These are phyloP conservation scores for Chrysophaeum taylorii DNA, from an alignment of 352 stramenopile species.

Conservation along the genomic window DNA sequence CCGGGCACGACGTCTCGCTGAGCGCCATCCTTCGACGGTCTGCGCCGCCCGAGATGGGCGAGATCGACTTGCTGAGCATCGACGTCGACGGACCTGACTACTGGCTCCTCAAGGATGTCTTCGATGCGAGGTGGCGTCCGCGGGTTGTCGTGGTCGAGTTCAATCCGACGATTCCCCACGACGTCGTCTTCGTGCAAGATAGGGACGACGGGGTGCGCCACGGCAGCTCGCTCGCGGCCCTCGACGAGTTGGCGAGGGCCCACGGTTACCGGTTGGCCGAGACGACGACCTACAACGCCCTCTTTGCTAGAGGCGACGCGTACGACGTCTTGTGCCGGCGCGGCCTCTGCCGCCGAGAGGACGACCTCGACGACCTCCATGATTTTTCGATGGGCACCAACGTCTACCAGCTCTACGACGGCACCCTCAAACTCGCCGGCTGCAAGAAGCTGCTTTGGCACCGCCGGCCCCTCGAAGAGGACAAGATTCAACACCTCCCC, in stretches of 20 bases:
- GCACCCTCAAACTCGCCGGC: slow-evolving; percentile 54
- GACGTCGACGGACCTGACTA: slow-evolving; percentile 65
- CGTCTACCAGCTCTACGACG: slow-evolving; percentile 69
- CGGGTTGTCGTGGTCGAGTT: slow-evolving; percentile 62
- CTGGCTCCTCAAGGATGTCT: slow-evolving; percentile 49
- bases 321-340: slow-evolving; percentile 22
- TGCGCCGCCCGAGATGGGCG: slow-evolving; percentile 14
- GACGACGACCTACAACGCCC: slow-evolving; percentile 61
- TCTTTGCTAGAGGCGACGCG: slow-evolving; percentile 42
- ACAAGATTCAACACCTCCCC: slow-evolving; percentile 41
- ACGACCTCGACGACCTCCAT: slow-evolving; percentile 52
- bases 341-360: slow-evolving; percentile 40
- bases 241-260: slow-evolving; percentile 48
- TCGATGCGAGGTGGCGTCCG: slow-evolving; percentile 31
- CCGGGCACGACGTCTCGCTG: slow-evolving; percentile 33
- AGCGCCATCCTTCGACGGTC: slow-evolving; percentile 27
- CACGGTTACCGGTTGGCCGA: slow-evolving; percentile 51
- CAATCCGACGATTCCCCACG: slow-evolving; percentile 63
- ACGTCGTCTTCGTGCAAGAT: slow-evolving; percentile 58
- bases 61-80: slow-evolving; percentile 48
- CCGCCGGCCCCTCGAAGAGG: slow-evolving; percentile 39
- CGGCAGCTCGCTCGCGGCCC: slow-evolving; percentile 50
- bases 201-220: slow-evolving; percentile 45
- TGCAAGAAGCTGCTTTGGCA: slow-evolving; percentile 63
- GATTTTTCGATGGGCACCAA: slow-evolving; percentile 54